A percentile compares a stretch with the other conserved stretches of the same genome.
Evolutionary conservation across 345 rosid species (phyloP).

Genomic region (Hypericum androsaemum): DNA sequence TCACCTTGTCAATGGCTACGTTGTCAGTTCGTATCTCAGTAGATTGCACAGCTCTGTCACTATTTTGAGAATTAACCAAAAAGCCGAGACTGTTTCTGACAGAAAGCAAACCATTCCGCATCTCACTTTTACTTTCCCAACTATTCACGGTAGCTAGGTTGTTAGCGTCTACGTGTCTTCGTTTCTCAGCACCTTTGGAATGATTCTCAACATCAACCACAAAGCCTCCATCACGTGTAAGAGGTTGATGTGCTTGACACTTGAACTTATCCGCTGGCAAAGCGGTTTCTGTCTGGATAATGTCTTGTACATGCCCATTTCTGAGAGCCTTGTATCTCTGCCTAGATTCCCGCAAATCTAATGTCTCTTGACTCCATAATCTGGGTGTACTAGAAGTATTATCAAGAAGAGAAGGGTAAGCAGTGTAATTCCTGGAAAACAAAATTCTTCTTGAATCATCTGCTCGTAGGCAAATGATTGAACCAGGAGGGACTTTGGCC

Average conservation of each 20-base stretch:
- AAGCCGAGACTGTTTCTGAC: too few species aligned
- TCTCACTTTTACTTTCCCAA: too few species aligned
- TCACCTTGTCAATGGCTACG: constrained; percentile 9
- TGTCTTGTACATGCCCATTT: constrained; percentile 5
- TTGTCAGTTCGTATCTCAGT: constrained; percentile 7
- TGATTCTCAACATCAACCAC: too few species aligned
- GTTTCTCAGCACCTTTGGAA: too few species aligned
- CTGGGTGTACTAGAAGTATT: background rate
- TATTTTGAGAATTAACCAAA: too few species aligned
- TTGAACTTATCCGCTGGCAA: background rate
- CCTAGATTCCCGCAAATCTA: background rate
- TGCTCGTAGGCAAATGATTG: too few species aligned
- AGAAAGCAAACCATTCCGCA: too few species aligned
- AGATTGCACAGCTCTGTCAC: too few species aligned
- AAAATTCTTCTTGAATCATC: constrained; percentile 5
- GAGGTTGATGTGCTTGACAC: too few species aligned
- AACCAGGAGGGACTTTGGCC: background rate
- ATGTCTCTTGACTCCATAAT: constrained; percentile 7
- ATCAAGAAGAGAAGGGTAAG: background rate
- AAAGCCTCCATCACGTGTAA: too few species aligned
- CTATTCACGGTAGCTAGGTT: too few species aligned
- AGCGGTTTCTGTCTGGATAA: background rate
- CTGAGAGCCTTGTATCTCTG: background rate
- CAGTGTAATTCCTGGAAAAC: constrained; percentile 3
- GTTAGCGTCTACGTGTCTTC: too few species aligned